Evolutionary conservation across 345 rosid species (phyloP).

Genomic region (Gossypium thurberi): DNA sequence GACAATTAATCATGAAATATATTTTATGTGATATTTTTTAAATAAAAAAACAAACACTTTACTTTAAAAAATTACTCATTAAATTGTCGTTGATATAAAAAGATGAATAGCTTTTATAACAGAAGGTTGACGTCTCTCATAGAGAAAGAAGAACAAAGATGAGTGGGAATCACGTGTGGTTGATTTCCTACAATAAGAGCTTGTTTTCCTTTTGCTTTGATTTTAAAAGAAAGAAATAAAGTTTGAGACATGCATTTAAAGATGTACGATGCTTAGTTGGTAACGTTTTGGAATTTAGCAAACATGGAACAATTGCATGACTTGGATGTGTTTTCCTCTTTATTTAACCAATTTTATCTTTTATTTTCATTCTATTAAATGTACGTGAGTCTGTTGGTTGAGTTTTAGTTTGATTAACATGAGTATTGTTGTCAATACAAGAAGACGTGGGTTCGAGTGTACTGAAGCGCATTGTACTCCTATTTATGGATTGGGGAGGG

Average conservation of each 20-base stretch:
- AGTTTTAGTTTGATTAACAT: too few relatives aligned
- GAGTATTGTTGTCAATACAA: accelerated
- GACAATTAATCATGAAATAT: too few relatives aligned
- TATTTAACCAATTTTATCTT: not conserved
- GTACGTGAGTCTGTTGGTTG: accelerated
- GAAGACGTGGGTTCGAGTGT: accelerated
- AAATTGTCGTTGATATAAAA: not conserved
- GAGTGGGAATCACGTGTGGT: not conserved
- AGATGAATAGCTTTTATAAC: not conserved
- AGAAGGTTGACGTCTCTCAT: not conserved
- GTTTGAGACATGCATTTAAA: not conserved
- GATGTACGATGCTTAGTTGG: not conserved
- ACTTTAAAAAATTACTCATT: too few relatives aligned
- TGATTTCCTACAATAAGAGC: not conserved
- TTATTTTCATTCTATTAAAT: not conserved
- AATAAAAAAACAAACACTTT: too few relatives aligned
- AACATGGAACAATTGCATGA: not conserved
- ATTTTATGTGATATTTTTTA: too few relatives aligned
- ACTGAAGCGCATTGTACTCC: accelerated
- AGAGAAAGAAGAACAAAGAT: not conserved
- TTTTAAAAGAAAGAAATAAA: not conserved
- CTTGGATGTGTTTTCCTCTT: not conserved
- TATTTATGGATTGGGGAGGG: too few relatives aligned
- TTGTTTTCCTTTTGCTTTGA: not conserved
- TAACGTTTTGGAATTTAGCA: not conserved